Base-by-base conservation (phyloP, 163 green algal species). In the Coccomyxa subellipsoidea region DNA sequence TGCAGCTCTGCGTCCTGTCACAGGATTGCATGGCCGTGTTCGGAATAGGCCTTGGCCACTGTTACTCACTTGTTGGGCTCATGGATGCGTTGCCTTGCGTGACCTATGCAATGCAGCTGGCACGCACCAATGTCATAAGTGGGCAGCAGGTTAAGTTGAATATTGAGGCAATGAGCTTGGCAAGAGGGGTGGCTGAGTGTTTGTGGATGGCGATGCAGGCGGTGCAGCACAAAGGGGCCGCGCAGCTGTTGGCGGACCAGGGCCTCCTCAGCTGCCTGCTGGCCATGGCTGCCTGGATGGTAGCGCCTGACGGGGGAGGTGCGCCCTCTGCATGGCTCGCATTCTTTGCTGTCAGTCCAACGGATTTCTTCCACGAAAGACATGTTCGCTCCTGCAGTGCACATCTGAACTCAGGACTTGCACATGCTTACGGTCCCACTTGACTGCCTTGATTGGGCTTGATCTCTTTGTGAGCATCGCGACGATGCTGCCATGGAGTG, bases 161-260 rank as follows among this genome's bases (percentile, higher is more conserved):
- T n/a, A n/a, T n/a, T n/a, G n/a, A n/a, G n/a, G n/a, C n/a, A n/a
- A n/a, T n/a, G n/a, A n/a, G n/a, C n/a, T n/a, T n/a, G n/a, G n/a
- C n/a, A n/a, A n/a, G n/a, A n/a, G n/a, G n/a, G n/a, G n/a, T n/a
- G n/a, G 47, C 47, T 27, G 47, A 21, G 47, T 1, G 21, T 59
- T 8, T 59, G 47, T 34, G 2, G 66, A n/a, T n/a, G n/a, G n/a
- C n/a, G n/a, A n/a, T 73, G 66, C 72, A 78, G 72, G 32, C 53
- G 23, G 77, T 53, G 72, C 77, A 87, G 79, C 25, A 32, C 18
- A 35, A 21, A 2, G 70, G 25, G 25, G 85, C 84, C 5, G 80
- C 85, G 3, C 59, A 81, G 53, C 73, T 89, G 76, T 80, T 89
- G 69, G 69, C 78, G 34, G 73, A 89, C 37, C 85, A 89, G 81